phyloP scores from a whole-genome alignment of 331 rosid species.

The Quercus lobata region DNA sequence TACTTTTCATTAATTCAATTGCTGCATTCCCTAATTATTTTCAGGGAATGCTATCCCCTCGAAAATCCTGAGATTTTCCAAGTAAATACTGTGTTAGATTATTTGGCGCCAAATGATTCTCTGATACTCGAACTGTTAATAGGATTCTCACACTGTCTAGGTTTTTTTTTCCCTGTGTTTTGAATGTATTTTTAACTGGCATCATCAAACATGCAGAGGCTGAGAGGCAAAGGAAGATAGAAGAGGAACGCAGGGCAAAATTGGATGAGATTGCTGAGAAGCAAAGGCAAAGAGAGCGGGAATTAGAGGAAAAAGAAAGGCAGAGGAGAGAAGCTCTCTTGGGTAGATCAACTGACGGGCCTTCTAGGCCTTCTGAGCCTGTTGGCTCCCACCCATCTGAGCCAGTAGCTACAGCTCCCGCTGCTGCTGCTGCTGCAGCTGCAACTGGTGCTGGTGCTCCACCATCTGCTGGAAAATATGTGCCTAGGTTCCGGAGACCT shows the following conservation, averaged over 20 bases:
- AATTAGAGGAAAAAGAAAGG: slow-evolving; percentile 79
- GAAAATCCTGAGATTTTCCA: neutral
- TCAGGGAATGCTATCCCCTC: neutral
- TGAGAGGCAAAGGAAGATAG: slow-evolving; percentile 68
- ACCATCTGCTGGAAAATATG: slow-evolving; percentile 48
- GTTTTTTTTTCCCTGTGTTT: neutral
- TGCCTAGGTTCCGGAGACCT: slow-evolving; percentile 56
- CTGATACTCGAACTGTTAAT: neutral
- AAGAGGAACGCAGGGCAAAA: slow-evolving; percentile 64
- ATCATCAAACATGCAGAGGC: slow-evolving; percentile 54
- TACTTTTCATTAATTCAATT: neutral
- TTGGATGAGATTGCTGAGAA: slow-evolving; percentile 73
- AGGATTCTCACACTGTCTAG: neutral
- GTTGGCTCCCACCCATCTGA: slow-evolving; percentile 39
- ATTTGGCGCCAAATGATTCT: neutral
- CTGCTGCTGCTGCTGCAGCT: slow-evolving; percentile 18
- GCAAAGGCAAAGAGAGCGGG: slow-evolving; percentile 76
- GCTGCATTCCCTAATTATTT: too few species aligned
- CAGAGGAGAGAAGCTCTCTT: slow-evolving; percentile 54
- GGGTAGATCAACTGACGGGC: slow-evolving; percentile 41
- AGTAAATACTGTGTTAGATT: neutral
- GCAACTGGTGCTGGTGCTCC: slow-evolving; percentile 15
- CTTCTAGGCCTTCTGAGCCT: slow-evolving; percentile 39
- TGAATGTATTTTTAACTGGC: neutral
- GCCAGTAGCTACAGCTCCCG: slow-evolving; percentile 39